Base-by-base conservation (phyloP, 2,329 filamentous ascomycete genomes). In the Mycosphaerella sp. region DNA sequence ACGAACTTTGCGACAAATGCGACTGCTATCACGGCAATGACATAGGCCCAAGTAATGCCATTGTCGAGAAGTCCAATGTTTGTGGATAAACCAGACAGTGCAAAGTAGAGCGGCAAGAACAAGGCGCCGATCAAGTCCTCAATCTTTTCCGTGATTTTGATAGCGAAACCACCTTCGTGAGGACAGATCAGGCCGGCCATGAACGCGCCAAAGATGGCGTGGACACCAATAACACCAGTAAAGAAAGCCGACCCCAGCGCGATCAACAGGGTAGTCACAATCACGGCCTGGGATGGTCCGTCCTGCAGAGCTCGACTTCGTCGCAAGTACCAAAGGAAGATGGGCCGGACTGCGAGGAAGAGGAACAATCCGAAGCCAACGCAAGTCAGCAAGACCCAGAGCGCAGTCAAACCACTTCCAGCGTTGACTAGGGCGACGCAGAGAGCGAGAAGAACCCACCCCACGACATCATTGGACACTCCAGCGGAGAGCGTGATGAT, bases 341-440 rank as follows among this genome's bases (percentile, higher is more conserved):
- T 73, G 0, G 90, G 91, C 12, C 84, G 81, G 40, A 96, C 79
- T 0, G 75, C 77, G 59, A 81, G 88, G 16, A 85, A 74, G 16
- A 96, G 75, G 62, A 95, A 85, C 0, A 95, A 66, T 16, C 85
- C 78, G 72, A 86, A 97, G 36, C 80, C 91, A 13, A 86, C 71
- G 43, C 81, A 83, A 18, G 84, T 82, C 10, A 97, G 77, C 5
- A 97, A 72, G 5, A 95, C 89, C 71, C 82, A 97, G 0, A 97
- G 76, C 0, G 91, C 89, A 0, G 88, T 84, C 16, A 97, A 68
- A 0, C 91, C 91, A 40, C 79, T 85, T 13, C 82, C 83, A 27
- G 90, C 89, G 65, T 97, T 97, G 63, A 95, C 90, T 21, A 97
- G 78, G 0, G 91, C 87, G 30, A 97, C 90, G 60, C 91, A 96